Percentiles rank a stretch among this genome's conserved stretches.
Evolutionary conservation across 352 stramenopile species (phyloP).

Genomic region (Phytophthora sojae): DNA sequence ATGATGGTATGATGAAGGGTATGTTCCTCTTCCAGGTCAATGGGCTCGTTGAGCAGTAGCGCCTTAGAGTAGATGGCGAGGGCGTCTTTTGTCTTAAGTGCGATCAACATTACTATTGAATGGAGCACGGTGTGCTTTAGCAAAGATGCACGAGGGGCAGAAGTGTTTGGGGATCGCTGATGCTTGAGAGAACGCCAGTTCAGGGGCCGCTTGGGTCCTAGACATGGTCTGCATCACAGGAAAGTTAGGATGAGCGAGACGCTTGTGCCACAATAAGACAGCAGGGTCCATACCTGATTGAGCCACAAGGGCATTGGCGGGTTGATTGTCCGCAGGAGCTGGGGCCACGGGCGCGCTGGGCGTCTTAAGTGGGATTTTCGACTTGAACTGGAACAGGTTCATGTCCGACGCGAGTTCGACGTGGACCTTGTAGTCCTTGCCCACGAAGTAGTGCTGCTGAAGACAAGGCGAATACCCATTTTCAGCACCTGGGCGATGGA

Average conservation of each 20-base stretch:
- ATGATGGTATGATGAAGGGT: not conserved
- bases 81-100: not conserved
- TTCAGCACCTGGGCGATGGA: conserved; percentile 3
- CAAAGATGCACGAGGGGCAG: conserved; percentile 12
- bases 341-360: conserved; percentile 2
- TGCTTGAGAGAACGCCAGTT: conserved; percentile 15
- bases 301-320: conserved; percentile 10
- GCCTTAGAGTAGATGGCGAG: no score
- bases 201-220: conserved; percentile 3
- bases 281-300: conserved; percentile 15
- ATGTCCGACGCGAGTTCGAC: not conserved
- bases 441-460: conserved; percentile 5
- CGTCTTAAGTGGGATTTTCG: conserved; percentile 5
- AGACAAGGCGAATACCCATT: not conserved
- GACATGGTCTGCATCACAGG: conserved; percentile 16
- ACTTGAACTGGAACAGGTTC: conserved; percentile 11
- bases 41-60: no score
- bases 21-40: not conserved
- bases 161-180: conserved; percentile 10
- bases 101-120: conserved; percentile 13
- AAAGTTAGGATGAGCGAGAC: conserved; percentile 19
- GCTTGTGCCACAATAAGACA: conserved; percentile 16
- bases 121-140: conserved; percentile 17
- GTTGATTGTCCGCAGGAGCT: not conserved
- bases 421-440: conserved; percentile 5